These are phyloP conservation scores for Aspergillus sp. DNA, from an alignment of 2,329 filamentous ascomycete species.

Conservation along the genomic window DNA sequence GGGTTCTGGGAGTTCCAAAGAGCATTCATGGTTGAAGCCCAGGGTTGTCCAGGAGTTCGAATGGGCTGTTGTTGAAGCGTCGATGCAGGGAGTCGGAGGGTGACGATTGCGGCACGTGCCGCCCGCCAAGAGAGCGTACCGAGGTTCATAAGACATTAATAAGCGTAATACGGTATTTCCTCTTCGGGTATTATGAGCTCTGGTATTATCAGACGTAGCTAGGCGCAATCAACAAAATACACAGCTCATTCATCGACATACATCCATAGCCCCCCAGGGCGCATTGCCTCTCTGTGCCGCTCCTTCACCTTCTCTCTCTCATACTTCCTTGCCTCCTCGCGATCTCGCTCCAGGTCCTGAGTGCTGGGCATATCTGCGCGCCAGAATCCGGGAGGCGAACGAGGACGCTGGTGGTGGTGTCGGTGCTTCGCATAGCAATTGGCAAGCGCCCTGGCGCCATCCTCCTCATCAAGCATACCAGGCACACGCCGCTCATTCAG, in stretches of 20 bases:
- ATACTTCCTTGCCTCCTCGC: conserved; percentile 53
- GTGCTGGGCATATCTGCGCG: conserved; percentile 79
- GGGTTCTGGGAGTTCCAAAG: conserved; percentile 15
- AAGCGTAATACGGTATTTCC: too few species aligned
- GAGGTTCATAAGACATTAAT: too few species aligned
- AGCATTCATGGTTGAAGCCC: too few species aligned
- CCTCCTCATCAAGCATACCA: conserved; percentile 40
- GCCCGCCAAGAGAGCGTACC: too few species aligned
- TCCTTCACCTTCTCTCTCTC: conserved; percentile 59
- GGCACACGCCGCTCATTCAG: conserved; percentile 40
- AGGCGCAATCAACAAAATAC: background rate
- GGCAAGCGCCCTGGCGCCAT: conserved; percentile 66
- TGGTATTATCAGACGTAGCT: too few species aligned
- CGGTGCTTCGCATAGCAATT: conserved; percentile 69
- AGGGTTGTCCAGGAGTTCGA: too few species aligned
- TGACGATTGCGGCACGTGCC: too few species aligned
- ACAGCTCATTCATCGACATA: conserved; percentile 63
- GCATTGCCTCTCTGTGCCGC: conserved; percentile 73
- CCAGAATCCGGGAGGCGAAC: conserved; percentile 84
- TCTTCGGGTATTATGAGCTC: too few species aligned
- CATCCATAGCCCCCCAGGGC: conserved; percentile 63
- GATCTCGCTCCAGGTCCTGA: conserved; percentile 63
- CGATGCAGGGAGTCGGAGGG: too few species aligned
- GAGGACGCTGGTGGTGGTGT: conserved; percentile 59
- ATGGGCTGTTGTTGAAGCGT: too few species aligned